These are phyloP conservation scores for Verticillium zaregamsianum DNA, from an alignment of 2,329 filamentous ascomycete species.

Conservation along the genomic window DNA sequence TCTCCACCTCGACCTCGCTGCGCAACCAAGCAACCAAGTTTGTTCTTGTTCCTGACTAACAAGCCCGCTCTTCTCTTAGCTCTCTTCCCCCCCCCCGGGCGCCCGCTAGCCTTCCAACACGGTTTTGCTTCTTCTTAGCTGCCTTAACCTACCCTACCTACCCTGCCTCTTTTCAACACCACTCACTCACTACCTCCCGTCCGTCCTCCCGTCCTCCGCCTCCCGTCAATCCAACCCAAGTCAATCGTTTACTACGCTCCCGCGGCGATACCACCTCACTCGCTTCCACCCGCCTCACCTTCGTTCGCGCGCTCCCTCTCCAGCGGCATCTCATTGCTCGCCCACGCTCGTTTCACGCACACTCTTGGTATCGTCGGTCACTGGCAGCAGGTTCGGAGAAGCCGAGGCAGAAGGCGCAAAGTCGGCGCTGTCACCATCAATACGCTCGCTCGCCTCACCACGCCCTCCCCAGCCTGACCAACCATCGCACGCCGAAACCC, in stretches of 20 bases:
- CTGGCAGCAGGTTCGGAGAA: neutral
- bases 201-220: neutral
- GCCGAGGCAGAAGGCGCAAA: neutral
- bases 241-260: neutral
- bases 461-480: neutral
- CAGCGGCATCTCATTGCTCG: neutral
- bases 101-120: neutral
- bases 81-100: neutral
- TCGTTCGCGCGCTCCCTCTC: neutral
- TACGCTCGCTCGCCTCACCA: neutral
- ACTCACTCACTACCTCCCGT: neutral
- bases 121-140: slow-evolving; percentile 1
- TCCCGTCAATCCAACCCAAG: neutral
- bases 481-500: neutral
- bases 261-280: slow-evolving; percentile 5
- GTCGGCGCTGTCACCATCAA: neutral
- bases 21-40: slow-evolving; percentile 2
- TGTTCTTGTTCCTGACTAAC: slow-evolving; percentile 4
- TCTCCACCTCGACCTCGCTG: neutral
- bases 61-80: neutral
- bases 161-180: slow-evolving; percentile 3
- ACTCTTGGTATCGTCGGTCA: neutral
- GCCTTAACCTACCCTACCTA: slow-evolving; percentile 5
- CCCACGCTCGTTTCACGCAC: neutral
- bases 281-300: slow-evolving; percentile 7